Percentiles rank a stretch among this genome's conserved stretches.
These are phyloP conservation scores for Colletotrichum filicis DNA, from an alignment of 2,329 filamentous ascomycete species.

Conservation along the genomic window DNA sequence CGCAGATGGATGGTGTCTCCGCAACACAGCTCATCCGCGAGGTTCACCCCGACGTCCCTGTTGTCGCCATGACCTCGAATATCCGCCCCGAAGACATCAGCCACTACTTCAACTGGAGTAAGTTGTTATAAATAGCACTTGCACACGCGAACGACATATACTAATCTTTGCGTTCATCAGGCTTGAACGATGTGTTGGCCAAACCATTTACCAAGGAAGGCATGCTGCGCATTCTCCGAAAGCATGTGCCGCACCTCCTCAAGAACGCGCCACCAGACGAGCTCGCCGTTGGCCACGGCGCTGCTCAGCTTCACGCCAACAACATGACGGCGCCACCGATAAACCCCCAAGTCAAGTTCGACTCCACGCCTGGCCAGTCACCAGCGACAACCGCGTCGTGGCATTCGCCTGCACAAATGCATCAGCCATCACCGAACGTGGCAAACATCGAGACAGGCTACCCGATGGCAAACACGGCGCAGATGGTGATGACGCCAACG, in stretches of 20 bases:
- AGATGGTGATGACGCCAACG: constrained; percentile 49
- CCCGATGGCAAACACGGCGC: constrained; percentile 54
- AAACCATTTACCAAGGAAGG: constrained; percentile 96
- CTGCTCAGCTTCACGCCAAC: constrained; percentile 47
- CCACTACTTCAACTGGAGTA: constrained; percentile 81
- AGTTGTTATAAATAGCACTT: not conserved
- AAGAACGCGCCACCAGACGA: constrained; percentile 68
- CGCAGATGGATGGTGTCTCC: constrained; percentile 92
- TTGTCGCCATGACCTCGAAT: constrained; percentile 99
- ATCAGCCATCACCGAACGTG: constrained; percentile 58
- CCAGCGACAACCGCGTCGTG: constrained; percentile 58
- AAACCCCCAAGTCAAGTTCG: constrained; percentile 58
- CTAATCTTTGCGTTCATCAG: constrained; percentile 55
- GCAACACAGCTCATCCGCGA: constrained; percentile 94
- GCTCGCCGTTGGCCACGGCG: constrained; percentile 45
- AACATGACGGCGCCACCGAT: constrained; percentile 45
- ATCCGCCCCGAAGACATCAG: constrained; percentile 96
- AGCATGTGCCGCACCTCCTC: constrained; percentile 86
- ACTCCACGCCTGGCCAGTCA: constrained; percentile 63
- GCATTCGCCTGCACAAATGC: constrained; percentile 64
- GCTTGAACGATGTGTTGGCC: constrained; percentile 96
- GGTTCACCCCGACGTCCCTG: constrained; percentile 83
- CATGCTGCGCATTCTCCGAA: constrained; percentile 86
- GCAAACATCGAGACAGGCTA: constrained; percentile 58
- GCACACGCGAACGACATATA: constrained; percentile 9